phyloP scores from a whole-genome alignment of 2,329 filamentous ascomycete genomes.

The Neocucurbitaria cava region DNA sequence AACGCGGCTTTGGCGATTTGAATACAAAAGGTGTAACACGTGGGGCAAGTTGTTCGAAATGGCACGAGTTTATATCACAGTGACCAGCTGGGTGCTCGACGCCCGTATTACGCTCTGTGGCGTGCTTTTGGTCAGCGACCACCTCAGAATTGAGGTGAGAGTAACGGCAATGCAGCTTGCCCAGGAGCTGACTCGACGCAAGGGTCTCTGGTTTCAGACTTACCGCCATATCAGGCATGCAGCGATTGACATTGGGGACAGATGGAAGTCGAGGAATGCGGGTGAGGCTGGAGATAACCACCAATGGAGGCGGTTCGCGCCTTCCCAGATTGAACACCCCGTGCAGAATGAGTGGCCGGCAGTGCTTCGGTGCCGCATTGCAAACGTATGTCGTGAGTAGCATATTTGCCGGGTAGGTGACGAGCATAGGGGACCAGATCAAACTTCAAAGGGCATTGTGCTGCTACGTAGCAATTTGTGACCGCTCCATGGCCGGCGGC shows the following conservation, averaged over 20 bases:
- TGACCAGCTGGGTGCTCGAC: constrained; percentile 3
- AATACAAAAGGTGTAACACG: constrained; percentile 32
- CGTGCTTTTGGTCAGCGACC: constrained; percentile 12
- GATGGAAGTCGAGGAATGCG: background rate
- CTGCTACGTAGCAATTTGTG: constrained; percentile 24
- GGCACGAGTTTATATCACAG: constrained; percentile 1
- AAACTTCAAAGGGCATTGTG: constrained; percentile 2
- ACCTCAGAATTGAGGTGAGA: constrained; percentile 29
- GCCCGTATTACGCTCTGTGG: background rate
- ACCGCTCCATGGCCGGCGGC: constrained; percentile 35
- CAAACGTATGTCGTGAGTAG: constrained; percentile 6
- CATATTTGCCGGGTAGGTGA: constrained; percentile 8
- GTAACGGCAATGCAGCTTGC: constrained; percentile 4
- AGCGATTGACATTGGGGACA: background rate
- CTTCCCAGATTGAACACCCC: constrained; percentile 8
- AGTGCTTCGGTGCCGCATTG: constrained; percentile 6
- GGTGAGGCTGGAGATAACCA: constrained; percentile 3
- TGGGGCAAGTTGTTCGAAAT: constrained; percentile 30
- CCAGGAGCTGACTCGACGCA: constrained; percentile 14
- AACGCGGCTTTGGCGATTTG: constrained; percentile 14
- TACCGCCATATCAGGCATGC: background rate
- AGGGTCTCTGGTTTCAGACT: constrained; percentile 13
- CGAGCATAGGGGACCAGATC: constrained; percentile 8
- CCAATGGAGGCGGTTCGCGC: constrained; percentile 5
- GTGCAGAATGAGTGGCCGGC: constrained; percentile 14